Conservation (phyloP, 805 yeast genomes). For the Hagleromyces aurorensis region DNA sequence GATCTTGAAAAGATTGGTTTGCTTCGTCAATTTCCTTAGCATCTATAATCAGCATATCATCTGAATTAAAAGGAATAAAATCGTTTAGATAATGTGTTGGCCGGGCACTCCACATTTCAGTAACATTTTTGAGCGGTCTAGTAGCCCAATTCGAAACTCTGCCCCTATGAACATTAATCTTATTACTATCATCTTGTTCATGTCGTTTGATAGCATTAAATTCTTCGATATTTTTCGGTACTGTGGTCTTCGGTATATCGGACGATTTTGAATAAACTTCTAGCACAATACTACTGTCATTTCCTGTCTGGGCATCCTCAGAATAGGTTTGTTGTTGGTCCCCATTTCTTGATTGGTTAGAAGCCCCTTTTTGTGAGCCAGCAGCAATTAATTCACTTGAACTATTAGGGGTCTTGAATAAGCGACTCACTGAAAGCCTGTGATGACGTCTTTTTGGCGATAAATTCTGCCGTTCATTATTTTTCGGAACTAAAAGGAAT, state of each 20-base stretch:
- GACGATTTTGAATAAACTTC: slow-evolving; percentile 4
- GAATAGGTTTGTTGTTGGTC: background rate
- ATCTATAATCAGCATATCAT: slow-evolving; percentile 40
- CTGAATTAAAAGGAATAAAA: slow-evolving; percentile 33
- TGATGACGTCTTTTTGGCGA: too few species aligned
- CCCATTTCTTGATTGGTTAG: background rate
- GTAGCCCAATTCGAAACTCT: slow-evolving; percentile 11
- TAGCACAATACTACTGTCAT: slow-evolving; percentile 1
- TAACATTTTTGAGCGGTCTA: slow-evolving; percentile 14
- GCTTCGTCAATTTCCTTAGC: slow-evolving; percentile 39
- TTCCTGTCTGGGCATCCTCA: background rate
- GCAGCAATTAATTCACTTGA: too few species aligned
- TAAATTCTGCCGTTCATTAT: too few species aligned
- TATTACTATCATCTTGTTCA: slow-evolving; percentile 1
- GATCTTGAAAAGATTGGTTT: slow-evolving; percentile 50
- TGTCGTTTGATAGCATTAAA: background rate
- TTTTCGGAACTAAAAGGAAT: too few species aligned
- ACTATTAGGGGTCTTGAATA: too few species aligned
- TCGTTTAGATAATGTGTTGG: slow-evolving; percentile 53
- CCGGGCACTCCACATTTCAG: slow-evolving; percentile 47
- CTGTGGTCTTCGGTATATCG: background rate
- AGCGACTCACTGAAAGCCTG: too few species aligned
- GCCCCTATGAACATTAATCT: slow-evolving; percentile 2
- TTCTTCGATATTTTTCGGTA: too few species aligned
- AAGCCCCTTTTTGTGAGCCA: too few species aligned